Percentiles rank a stretch among this genome's conserved stretches.
phyloP scores from a whole-genome alignment of 805 yeast genomes.

The Lipomyces mesembrius region DNA sequence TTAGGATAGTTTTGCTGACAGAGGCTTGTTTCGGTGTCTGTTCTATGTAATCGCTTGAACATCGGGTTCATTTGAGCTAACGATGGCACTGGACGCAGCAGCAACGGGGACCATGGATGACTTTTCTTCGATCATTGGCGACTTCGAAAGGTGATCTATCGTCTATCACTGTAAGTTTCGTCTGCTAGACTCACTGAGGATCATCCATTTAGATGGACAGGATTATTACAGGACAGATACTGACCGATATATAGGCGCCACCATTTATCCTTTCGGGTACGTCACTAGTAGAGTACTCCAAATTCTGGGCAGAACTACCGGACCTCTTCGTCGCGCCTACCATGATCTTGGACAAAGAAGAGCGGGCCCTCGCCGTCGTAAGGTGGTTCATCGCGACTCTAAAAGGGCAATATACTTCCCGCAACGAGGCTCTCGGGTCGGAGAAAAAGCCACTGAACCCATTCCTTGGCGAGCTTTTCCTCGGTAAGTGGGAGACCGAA shows the following conservation, averaged over 20 bases:
- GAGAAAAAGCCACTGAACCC: conserved; percentile 98
- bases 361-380: conserved; percentile 79
- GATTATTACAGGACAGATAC: neutral
- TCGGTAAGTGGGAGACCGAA: conserved; percentile 75
- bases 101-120: conserved; percentile 72
- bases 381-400: conserved; percentile 91
- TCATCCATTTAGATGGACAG: neutral
- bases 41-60: neutral
- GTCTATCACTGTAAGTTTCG: conserved; percentile 60
- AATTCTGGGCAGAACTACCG: conserved; percentile 88
- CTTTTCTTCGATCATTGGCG: conserved; percentile 87
- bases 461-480: conserved; percentile 90
- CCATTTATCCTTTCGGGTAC: conserved; percentile 93
- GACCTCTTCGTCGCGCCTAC: conserved; percentile 77
- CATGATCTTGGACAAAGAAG: conserved; percentile 51
- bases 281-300: conserved; percentile 87
- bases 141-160: conserved; percentile 93
- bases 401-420: conserved; percentile 89
- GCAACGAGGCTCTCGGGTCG: conserved; percentile 89
- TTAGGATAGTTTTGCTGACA: neutral
- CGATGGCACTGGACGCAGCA: conserved; percentile 6
- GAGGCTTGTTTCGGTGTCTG: neutral
- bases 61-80: neutral
- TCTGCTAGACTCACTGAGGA: neutral
- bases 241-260: conserved; percentile 61